phyloP scores from a whole-genome alignment of 225 moss, liverwort and hornwort genomes.

The Lunularia cruciata region DNA sequence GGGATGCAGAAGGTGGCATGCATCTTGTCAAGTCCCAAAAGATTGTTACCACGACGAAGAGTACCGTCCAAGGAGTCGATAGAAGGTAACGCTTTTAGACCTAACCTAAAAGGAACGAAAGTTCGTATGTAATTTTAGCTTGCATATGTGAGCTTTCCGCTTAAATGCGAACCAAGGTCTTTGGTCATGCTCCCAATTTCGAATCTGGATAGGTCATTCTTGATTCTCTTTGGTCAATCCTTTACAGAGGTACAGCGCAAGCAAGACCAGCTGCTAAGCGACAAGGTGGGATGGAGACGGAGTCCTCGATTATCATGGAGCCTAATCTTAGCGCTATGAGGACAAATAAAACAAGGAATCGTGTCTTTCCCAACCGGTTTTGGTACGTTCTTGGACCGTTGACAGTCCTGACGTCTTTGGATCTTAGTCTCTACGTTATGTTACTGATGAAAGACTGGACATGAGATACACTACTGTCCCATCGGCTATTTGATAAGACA shows the following conservation, averaged over 20 bases:
- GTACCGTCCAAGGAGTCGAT: slow-evolving; percentile 31
- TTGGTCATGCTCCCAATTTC: neutral
- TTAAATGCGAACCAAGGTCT: no score
- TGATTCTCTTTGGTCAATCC: neutral
- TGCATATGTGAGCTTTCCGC: no score
- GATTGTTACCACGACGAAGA: slow-evolving; percentile 30
- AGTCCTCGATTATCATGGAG: neutral
- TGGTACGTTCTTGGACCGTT: slow-evolving; percentile 55
- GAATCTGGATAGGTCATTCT: neutral
- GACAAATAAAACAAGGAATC: slow-evolving; percentile 51
- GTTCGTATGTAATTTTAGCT: neutral
- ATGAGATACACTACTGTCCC: no score
- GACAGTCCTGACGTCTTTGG: slow-evolving; percentile 52
- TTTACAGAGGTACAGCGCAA: slow-evolving; percentile 25
- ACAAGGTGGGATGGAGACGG: neutral
- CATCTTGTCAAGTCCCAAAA: slow-evolving; percentile 65
- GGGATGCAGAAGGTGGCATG: slow-evolving; percentile 88
- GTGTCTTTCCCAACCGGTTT: slow-evolving; percentile 44
- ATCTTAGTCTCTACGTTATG: slow-evolving; percentile 67
- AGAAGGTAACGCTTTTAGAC: slow-evolving; percentile 4
- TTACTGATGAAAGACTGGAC: slow-evolving; percentile 89
- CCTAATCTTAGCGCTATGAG: slow-evolving; percentile 11
- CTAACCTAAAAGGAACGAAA: neutral
- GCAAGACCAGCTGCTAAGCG: slow-evolving; percentile 36
- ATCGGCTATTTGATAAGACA: no score